phyloP scores from a whole-genome alignment of 495 filamentous ascomycete species.

The Neohortaea acidophila region DNA sequence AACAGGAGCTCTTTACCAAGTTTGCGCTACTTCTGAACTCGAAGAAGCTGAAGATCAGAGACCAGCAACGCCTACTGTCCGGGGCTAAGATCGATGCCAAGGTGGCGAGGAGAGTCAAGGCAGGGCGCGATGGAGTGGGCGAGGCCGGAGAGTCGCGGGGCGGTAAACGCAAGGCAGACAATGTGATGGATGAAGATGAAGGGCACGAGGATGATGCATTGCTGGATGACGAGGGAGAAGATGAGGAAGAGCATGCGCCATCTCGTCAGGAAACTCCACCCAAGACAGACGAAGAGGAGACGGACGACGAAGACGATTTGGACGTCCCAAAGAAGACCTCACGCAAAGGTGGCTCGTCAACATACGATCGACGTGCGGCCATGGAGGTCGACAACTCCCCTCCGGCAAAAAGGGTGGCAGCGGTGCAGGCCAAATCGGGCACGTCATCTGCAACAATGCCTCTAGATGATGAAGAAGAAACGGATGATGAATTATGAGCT shows the following conservation, averaged over 20 bases:
- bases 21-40: constrained; percentile 61
- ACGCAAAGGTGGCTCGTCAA: not conserved
- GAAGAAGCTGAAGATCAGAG: constrained; percentile 83
- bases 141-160: constrained; percentile 18
- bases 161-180: constrained; percentile 22
- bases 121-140: not conserved
- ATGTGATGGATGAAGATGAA: constrained; percentile 16
- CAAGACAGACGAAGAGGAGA: constrained; percentile 14
- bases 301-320: constrained; percentile 20
- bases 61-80: constrained; percentile 56
- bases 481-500: constrained; percentile 11
- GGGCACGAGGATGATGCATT: constrained; percentile 15
- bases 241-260: constrained; percentile 1
- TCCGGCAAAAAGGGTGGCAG: constrained; percentile 4
- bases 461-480: constrained; percentile 9
- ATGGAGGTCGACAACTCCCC: constrained; percentile 13
- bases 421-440: not conserved
- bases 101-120: constrained; percentile 13
- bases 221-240: constrained; percentile 12
- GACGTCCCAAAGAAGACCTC: constrained; percentile 1
- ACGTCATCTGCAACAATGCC: not conserved
- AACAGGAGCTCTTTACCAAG: constrained; percentile 54
- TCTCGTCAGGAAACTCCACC: constrained; percentile 11
- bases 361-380: not conserved
- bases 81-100: constrained; percentile 41